phyloP scores from a whole-genome alignment of 2,329 filamentous ascomycete genomes.

The Pyrenochaeta sp. region DNA sequence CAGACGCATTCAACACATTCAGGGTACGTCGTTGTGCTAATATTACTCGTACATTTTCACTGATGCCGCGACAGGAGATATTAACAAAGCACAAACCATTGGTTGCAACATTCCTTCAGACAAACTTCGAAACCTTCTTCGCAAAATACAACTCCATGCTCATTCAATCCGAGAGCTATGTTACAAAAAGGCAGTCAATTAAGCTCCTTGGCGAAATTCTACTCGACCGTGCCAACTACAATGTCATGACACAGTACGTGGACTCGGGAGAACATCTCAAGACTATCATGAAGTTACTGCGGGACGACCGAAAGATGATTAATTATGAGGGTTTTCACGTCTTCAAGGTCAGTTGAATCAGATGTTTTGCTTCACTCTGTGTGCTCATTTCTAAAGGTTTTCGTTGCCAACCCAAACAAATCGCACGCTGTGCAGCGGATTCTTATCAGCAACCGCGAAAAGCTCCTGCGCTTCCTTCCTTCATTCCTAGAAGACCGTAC shows the following conservation, averaged over 20 bases:
- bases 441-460: constrained; percentile 93
- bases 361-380: no score
- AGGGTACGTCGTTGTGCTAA: constrained; percentile 63
- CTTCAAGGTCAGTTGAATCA: constrained; percentile 78
- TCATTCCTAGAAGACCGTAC: constrained; percentile 93
- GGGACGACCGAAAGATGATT: constrained; percentile 97
- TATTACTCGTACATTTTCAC: background rate
- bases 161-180: constrained; percentile 92
- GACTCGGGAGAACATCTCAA: constrained; percentile 95
- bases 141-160: constrained; percentile 85
- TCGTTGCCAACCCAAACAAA: constrained; percentile 98
- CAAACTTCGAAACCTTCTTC: constrained; percentile 95
- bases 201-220: constrained; percentile 95
- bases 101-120: constrained; percentile 83
- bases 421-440: constrained; percentile 96
- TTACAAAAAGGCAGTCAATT: constrained; percentile 97
- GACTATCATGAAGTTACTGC: constrained; percentile 95
- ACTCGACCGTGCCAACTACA: constrained; percentile 94
- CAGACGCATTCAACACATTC: constrained; percentile 97
- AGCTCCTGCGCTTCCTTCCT: constrained; percentile 85
- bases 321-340: constrained; percentile 99
- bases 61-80: constrained; percentile 71
- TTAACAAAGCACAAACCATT: constrained; percentile 93
- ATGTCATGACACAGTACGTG: constrained; percentile 97
- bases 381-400: constrained; percentile 65